These are phyloP conservation scores for Penicillium maclennaniae DNA, from an alignment of 495 filamentous ascomycete species.

Conservation along the genomic window DNA sequence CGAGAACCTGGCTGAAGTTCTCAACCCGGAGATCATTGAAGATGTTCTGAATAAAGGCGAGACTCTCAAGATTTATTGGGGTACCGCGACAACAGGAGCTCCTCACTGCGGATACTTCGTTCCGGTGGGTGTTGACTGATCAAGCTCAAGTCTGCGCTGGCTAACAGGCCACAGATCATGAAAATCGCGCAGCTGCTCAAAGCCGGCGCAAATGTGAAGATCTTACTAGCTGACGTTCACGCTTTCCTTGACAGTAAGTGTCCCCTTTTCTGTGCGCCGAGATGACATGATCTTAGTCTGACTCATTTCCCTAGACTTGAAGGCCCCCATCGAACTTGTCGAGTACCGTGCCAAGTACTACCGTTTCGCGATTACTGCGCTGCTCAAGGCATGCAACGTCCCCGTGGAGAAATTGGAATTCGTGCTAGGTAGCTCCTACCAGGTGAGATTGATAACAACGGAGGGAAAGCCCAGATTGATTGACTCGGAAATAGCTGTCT, in stretches of 20 bases:
- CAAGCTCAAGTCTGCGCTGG: too few relatives aligned
- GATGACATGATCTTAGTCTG: not conserved
- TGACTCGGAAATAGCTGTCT: not conserved
- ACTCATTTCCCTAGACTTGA: slow-evolving; percentile 39
- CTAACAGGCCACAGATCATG: slow-evolving; percentile 26
- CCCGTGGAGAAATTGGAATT: slow-evolving; percentile 76
- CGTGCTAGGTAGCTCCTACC: slow-evolving; percentile 81
- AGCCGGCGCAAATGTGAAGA: slow-evolving; percentile 75
- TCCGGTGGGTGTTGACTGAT: not conserved
- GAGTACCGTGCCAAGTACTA: slow-evolving; percentile 73
- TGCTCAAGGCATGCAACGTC: slow-evolving; percentile 68
- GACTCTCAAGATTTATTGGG: slow-evolving; percentile 80
- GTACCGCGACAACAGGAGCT: slow-evolving; percentile 78
- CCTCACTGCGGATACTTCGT: slow-evolving; percentile 87
- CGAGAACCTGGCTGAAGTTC: slow-evolving; percentile 75
- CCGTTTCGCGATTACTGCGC: slow-evolving; percentile 56
- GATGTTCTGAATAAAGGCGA: slow-evolving; percentile 65
- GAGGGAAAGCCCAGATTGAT: not conserved
- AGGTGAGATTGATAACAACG: slow-evolving; percentile 28
- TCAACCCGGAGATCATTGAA: slow-evolving; percentile 84
- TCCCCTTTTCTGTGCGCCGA: not conserved
- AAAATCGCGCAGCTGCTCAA: slow-evolving; percentile 87
- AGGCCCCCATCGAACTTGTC: slow-evolving; percentile 87
- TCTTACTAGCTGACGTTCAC: slow-evolving; percentile 74
- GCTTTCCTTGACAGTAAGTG: slow-evolving; percentile 28